Conservation (phyloP, 192 early-diverging fungal genomes). For the Phlyctochytrium bullatum region DNA sequence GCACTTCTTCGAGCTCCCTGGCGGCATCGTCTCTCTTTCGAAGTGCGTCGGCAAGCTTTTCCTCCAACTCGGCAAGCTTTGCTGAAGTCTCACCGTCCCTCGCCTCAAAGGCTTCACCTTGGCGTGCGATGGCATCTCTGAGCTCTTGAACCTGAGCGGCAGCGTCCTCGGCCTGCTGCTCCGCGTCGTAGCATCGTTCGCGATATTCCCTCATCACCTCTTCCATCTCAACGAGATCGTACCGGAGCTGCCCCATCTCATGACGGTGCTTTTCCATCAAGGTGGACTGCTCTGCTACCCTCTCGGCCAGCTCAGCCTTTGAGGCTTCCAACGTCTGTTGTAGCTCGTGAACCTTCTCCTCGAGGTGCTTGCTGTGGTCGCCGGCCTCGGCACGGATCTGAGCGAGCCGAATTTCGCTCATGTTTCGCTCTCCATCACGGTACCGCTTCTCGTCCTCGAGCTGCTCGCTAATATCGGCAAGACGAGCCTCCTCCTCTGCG, state of each 20-base stretch:
- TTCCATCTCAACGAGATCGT: slow-evolving; percentile 4
- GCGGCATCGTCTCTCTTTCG: background rate
- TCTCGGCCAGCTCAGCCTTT: background rate
- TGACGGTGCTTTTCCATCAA: slow-evolving; percentile 10
- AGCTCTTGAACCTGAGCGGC: slow-evolving; percentile 5
- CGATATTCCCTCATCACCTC: slow-evolving; percentile 14
- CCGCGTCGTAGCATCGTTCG: slow-evolving; percentile 16
- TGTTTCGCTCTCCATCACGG: slow-evolving; percentile 17
- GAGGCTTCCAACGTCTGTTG: background rate
- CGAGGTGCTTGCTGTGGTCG: slow-evolving; percentile 1
- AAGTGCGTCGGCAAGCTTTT: slow-evolving; percentile 3
- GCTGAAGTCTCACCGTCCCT: background rate
- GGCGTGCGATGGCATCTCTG: background rate
- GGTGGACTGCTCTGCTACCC: background rate
- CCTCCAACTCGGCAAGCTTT: slow-evolving; percentile 7
- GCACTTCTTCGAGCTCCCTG: slow-evolving; percentile 1
- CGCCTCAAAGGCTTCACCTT: slow-evolving; percentile 6
- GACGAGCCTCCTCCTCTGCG: slow-evolving; percentile 2
- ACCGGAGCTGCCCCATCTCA: slow-evolving; percentile 12
- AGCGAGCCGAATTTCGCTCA: slow-evolving; percentile 22
- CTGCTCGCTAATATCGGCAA: slow-evolving; percentile 1
- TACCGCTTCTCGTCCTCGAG: slow-evolving; percentile 15
- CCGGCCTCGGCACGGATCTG: background rate
- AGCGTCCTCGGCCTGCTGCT: slow-evolving; percentile 6
- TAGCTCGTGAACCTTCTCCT: background rate